Conservation (phyloP, 2,329 filamentous ascomycete genomes). For the Fusarium tjaetaba region DNA sequence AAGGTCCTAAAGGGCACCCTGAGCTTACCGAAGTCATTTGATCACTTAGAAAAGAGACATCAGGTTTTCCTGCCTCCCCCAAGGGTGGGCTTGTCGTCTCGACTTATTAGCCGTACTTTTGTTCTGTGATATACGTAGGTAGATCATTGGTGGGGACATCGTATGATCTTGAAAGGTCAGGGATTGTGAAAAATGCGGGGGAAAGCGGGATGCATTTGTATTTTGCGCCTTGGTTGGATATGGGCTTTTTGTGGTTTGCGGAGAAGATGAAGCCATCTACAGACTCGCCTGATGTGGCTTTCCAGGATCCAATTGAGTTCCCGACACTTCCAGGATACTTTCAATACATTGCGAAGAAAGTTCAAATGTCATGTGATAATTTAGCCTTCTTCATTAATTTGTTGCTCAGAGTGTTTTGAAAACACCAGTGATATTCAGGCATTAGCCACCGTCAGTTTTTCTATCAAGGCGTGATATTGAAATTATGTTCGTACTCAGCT, state of each 20-base stretch:
- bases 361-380: background rate
- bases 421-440: too few species aligned
- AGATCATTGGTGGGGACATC: background rate
- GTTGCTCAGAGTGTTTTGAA: background rate
- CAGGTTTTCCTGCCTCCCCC: rapidly evolving
- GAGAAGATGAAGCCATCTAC: slow-evolving; percentile 13
- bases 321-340: background rate
- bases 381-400: background rate
- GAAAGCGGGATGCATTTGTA: background rate
- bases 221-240: background rate
- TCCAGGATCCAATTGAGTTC: background rate
- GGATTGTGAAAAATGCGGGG: background rate
- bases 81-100: background rate
- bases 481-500: background rate
- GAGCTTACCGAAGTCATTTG: background rate
- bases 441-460: background rate
- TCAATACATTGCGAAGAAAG: background rate
- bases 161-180: background rate
- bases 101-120: background rate
- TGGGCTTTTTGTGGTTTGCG: background rate
- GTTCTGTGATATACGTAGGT: background rate
- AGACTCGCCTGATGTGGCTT: background rate
- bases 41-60: background rate
- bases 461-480: too few species aligned
- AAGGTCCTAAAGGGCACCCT: too few species aligned